phyloP scores from a whole-genome alignment of 768 basidiomycete species.

The Suillus weaverae region DNA sequence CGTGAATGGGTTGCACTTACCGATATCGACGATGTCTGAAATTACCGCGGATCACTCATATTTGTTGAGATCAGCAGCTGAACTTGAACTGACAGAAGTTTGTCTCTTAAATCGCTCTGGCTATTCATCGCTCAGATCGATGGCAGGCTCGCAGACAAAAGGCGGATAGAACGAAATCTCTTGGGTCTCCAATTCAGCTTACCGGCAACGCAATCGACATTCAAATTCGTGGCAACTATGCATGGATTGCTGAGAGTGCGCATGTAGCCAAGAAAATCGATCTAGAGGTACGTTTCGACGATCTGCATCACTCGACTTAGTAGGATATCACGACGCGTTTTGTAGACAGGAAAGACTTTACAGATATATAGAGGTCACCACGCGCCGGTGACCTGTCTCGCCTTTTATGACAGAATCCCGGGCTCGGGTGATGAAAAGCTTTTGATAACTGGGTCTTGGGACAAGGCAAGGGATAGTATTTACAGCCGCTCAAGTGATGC shows the following conservation, averaged over 20 bases:
- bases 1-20: not conserved
- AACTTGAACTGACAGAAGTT: conserved; percentile 32
- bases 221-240: conserved; percentile 59
- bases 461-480: conserved; percentile 51
- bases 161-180: conserved; percentile 61
- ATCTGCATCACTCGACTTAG: conserved; percentile 1
- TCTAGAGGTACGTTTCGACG: conserved; percentile 56
- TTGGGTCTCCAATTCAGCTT: conserved; percentile 81
- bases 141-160: conserved; percentile 71
- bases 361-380: conserved; percentile 81
- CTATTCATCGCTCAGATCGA: conserved; percentile 6
- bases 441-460: conserved; percentile 93
- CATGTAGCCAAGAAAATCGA: conserved; percentile 71
- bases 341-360: conserved; percentile 76
- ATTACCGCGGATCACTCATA: conserved; percentile 27
- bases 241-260: conserved; percentile 90
- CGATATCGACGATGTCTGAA: not conserved
- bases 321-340: conserved; percentile 3
- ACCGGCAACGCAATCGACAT: conserved; percentile 74
- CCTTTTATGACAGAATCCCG: conserved; percentile 52
- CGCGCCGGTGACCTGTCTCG: conserved; percentile 85
- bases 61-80: conserved; percentile 32
- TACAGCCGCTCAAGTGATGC: not conserved
- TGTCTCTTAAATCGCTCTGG: conserved; percentile 6
- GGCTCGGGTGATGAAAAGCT: conserved; percentile 46